Percentiles rank a stretch among this genome's conserved stretches.
These are phyloP conservation scores for Elsinoe arachidis DNA, from an alignment of 2,329 filamentous ascomycete genomes.

Conservation along the genomic window DNA sequence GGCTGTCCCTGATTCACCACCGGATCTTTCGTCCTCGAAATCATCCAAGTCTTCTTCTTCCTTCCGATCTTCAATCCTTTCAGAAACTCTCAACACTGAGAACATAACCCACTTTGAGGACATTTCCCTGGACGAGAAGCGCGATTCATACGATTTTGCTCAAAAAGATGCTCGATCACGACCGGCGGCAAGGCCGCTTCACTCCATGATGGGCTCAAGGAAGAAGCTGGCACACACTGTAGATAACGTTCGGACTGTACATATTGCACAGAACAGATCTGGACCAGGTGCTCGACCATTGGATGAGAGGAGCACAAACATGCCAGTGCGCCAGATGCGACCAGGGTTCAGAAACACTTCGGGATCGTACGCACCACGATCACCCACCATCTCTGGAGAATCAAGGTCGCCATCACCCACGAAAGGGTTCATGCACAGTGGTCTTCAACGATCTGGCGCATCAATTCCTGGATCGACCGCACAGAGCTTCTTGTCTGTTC, in stretches of 20 bases:
- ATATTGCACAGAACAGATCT: constrained; percentile 8
- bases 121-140: constrained; percentile 66
- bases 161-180: constrained; percentile 8
- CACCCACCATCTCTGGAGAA: constrained; percentile 1
- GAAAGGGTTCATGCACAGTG: background rate
- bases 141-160: constrained; percentile 19
- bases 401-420: constrained; percentile 10
- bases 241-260: constrained; percentile 11
- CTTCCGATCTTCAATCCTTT: constrained; percentile 68
- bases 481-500: constrained; percentile 1
- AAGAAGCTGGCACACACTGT: constrained; percentile 11
- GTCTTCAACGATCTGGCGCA: background rate
- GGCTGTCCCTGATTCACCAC: constrained; percentile 57
- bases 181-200: constrained; percentile 5
- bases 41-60: constrained; percentile 73
- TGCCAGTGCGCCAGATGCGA: constrained; percentile 11
- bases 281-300: background rate
- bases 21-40: constrained; percentile 74
- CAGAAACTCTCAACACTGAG: constrained; percentile 50
- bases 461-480: constrained; percentile 2
- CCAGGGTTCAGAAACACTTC: constrained; percentile 6
- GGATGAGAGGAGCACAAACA: constrained; percentile 11
- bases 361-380: background rate
- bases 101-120: constrained; percentile 86
- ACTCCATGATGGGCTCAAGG: constrained; percentile 10